Evolutionary conservation across 2,329 filamentous ascomycete species (phyloP).

Genomic region (Fusarium oligoseptatum): DNA sequence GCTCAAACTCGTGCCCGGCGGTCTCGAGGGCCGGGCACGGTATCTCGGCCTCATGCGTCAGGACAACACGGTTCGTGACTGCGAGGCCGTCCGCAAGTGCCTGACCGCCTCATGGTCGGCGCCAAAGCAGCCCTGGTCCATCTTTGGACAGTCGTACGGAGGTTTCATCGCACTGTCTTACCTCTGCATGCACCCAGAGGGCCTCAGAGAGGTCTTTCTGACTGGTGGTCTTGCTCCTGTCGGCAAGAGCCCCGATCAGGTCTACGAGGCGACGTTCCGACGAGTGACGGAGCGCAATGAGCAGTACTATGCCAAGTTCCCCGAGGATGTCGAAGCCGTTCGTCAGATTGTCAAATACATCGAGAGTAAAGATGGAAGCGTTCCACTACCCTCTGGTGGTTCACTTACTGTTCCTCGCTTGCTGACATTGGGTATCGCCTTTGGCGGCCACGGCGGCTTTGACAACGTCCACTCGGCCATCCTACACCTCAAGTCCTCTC

Average conservation of each 20-base stretch:
- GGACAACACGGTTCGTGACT: constrained; percentile 90
- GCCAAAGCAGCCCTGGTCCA: constrained; percentile 82
- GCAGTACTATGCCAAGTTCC: constrained; percentile 87
- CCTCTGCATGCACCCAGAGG: constrained; percentile 82
- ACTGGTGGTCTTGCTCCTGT: constrained; percentile 88
- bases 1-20: constrained; percentile 68
- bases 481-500: constrained; percentile 76
- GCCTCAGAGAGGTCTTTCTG: constrained; percentile 84
- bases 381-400: constrained; percentile 79
- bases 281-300: constrained; percentile 80
- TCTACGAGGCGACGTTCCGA: constrained; percentile 79
- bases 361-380: constrained; percentile 63
- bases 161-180: constrained; percentile 90
- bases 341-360: constrained; percentile 76
- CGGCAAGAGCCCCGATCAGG: constrained; percentile 76
- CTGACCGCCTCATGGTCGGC: constrained; percentile 78
- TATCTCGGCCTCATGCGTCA: constrained; percentile 90
- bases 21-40: constrained; percentile 77
- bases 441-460: constrained; percentile 84
- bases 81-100: constrained; percentile 84
- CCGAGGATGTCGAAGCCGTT: constrained; percentile 80
- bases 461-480: constrained; percentile 82
- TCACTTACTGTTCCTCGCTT: constrained; percentile 80
- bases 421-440: constrained; percentile 80
- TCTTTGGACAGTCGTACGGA: constrained; percentile 93